Evolutionary conservation across 768 basidiomycete species (phyloP), one percentile per base, ranked within the genome.

Genomic region (Leucosporidium scottii): DNA sequence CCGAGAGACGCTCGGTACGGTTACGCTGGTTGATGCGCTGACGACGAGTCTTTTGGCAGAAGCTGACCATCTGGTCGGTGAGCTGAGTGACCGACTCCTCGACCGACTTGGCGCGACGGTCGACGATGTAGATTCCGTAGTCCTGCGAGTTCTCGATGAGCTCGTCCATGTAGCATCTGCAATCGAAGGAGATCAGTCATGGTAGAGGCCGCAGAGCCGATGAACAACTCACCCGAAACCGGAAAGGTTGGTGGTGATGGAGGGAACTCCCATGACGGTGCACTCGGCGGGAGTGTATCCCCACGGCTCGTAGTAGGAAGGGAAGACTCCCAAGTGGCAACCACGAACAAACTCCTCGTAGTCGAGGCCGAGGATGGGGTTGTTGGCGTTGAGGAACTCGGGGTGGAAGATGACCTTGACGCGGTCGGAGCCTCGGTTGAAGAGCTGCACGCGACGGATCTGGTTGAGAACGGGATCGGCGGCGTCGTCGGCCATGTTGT

Each of bases 251-350:
- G 96, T 99, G 20, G 96, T 98, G 61, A 98, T 86, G 44, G 88
- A 90, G 0, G 96, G 96, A 59, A 99, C 92, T 68, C 96, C 96
- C 96, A 99, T 99, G 48, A 99, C 96, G n/a, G 96, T 98, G 78
- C 96, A 98, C 78, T 98, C 94, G 1, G 94, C 94, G 1, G 94
- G 94, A 1, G 92, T 96, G 77, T 96, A 96, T 59, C 75, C 75
- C 75, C 75, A 76, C 5, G 69, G 72, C 65, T 73, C 72, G 67
- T 70, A 73, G 66, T 70, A 70, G 49, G 66, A 91, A 3, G 96
- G 94, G 84, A 99, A 99, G 50, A 99, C 94, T 58, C 96, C 96
- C 59, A 99, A 81, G 81, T 99, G 96, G 77, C 94, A 97, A 1
- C 96, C 96, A 71, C 96, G 83, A 48, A 98, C 96, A 76, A 99